These are phyloP conservation scores for Blastobotrys robertii DNA, from an alignment of 805 yeast species.

Conservation along the genomic window DNA sequence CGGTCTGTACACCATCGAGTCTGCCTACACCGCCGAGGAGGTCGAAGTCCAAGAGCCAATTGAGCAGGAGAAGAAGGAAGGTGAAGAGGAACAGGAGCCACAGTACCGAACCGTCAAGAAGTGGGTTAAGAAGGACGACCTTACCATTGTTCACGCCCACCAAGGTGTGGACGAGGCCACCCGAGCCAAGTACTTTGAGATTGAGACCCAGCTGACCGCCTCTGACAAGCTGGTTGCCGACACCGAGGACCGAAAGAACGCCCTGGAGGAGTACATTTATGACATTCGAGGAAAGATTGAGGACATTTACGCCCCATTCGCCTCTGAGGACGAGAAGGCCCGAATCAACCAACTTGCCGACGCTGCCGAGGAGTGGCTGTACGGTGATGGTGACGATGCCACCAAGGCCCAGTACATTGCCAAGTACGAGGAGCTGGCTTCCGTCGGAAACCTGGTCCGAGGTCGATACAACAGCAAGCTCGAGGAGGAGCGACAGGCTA, in stretches of 20 bases:
- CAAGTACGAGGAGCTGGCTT: constrained; percentile 92
- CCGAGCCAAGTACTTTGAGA: constrained; percentile 60
- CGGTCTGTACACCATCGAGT: constrained; percentile 87
- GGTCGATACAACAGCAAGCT: constrained; percentile 92
- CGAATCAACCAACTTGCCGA: constrained; percentile 62
- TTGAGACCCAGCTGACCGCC: constrained; percentile 73
- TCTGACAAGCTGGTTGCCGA: constrained; percentile 96
- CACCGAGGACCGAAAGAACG: constrained; percentile 97
- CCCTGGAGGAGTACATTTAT: constrained; percentile 96
- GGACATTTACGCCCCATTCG: constrained; percentile 80
- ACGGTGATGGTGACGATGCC: constrained; percentile 94
- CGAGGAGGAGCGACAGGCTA: constrained; percentile 89
- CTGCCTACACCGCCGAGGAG: constrained; percentile 93
- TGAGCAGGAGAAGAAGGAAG: constrained; percentile 48
- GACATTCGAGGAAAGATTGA: constrained; percentile 95
- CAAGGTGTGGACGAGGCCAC: constrained; percentile 47
- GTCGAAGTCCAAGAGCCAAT: constrained; percentile 79
- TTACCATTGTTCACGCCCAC: constrained; percentile 50
- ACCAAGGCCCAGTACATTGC: constrained; percentile 96
- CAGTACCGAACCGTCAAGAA: constrained; percentile 85
- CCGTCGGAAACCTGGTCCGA: constrained; percentile 87
- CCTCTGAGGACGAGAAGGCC: constrained; percentile 82
- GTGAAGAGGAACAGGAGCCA: constrained; percentile 45
- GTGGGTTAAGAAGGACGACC: constrained; percentile 82
- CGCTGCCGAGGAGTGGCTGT: constrained; percentile 96